Conservation (phyloP, 345 rosid species). For the Lepidium aucheri region DNA sequence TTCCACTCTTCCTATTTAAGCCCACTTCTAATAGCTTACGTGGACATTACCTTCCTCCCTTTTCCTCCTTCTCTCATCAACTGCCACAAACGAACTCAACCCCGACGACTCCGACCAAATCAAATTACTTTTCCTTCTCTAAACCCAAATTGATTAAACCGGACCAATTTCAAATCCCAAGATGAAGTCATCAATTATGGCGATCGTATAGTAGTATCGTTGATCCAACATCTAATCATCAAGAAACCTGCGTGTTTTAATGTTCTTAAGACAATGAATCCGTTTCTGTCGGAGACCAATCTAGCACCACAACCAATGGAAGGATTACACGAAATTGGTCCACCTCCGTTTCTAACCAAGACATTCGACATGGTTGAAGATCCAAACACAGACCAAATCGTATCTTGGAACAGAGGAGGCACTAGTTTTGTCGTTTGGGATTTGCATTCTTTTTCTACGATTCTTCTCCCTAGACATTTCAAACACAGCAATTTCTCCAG, state of each 20-base stretch:
- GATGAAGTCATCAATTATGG: not conserved
- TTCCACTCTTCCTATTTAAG: not conserved
- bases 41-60: constrained; percentile 14
- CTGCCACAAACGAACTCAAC: constrained; percentile 24
- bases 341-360: constrained; percentile 82
- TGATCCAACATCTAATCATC: not conserved
- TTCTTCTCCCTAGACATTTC: constrained; percentile 40
- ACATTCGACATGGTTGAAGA: constrained; percentile 87
- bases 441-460: constrained; percentile 34
- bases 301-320: constrained; percentile 41
- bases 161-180: not conserved
- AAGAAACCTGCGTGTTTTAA: not conserved
- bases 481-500: constrained; percentile 57
- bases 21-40: constrained; percentile 10
- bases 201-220: not conserved
- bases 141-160: not conserved
- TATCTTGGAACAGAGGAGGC: constrained; percentile 73
- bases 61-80: constrained; percentile 2
- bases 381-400: constrained; percentile 47
- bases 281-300: not conserved
- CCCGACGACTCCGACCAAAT: not conserved
- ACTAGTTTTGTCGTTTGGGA: constrained; percentile 46
- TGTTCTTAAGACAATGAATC: constrained; percentile 5
- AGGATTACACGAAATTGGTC: constrained; percentile 68
- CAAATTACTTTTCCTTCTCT: not conserved